A percentile compares a stretch with the other conserved stretches of the same genome.
phyloP scores from a whole-genome alignment of 345 rosid species.

The Trapa incisa region DNA sequence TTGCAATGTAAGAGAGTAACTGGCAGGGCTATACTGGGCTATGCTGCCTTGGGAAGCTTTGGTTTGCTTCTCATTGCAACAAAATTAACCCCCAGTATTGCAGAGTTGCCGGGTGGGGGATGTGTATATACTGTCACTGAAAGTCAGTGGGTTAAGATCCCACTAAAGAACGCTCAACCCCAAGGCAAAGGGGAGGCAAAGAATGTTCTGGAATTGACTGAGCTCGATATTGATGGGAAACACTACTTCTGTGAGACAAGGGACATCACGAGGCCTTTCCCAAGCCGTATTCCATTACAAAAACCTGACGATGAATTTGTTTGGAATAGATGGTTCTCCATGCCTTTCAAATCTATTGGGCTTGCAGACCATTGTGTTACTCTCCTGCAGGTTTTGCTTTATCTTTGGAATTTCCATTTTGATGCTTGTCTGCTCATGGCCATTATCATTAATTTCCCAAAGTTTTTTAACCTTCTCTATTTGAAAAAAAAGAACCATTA shows the following conservation, averaged over 20 bases:
- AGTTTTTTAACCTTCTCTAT: neutral
- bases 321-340: constrained; percentile 84
- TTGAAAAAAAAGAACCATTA: too few species aligned
- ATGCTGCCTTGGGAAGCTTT: constrained; percentile 69
- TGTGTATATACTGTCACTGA: constrained; percentile 71
- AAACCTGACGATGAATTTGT: constrained; percentile 86
- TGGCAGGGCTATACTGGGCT: constrained; percentile 75
- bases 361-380: constrained; percentile 55
- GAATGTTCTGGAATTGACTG: constrained; percentile 75
- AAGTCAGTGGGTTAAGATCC: constrained; percentile 81
- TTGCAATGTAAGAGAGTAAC: constrained; percentile 33
- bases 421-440: constrained; percentile 8
- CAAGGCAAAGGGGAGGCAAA: constrained; percentile 85
- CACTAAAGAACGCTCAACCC: constrained; percentile 66
- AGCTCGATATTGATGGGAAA: constrained; percentile 89
- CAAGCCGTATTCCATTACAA: constrained; percentile 59
- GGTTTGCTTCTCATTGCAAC: constrained; percentile 87
- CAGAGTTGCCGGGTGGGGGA: constrained; percentile 85
- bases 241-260: constrained; percentile 87
- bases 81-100: constrained; percentile 54
- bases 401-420: constrained; percentile 12
- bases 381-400: constrained; percentile 82
- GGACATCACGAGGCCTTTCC: constrained; percentile 84
- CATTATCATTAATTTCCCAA: neutral
- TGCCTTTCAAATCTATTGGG: constrained; percentile 60